These are phyloP conservation scores for Anthracocystis setariae DNA, from an alignment of 1,284 basidiomycete genomes.

Conservation along the genomic window DNA sequence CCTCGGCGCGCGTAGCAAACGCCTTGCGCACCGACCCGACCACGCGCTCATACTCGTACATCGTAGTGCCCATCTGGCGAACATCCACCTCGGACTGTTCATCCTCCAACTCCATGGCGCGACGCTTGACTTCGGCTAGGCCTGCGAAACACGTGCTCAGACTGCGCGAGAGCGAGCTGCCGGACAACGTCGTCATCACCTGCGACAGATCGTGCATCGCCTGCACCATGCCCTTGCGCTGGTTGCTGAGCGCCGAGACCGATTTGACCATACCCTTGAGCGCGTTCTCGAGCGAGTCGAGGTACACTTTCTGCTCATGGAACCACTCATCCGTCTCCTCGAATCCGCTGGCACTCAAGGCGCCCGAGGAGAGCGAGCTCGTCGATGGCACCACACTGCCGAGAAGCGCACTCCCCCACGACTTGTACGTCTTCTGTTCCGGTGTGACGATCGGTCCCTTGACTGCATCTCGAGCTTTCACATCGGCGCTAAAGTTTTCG, in stretches of 20 bases:
- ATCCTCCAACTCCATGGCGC: slow-evolving; percentile 54
- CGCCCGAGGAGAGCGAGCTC: slow-evolving; percentile 42
- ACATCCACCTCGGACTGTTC: slow-evolving; percentile 63
- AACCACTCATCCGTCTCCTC: slow-evolving; percentile 98
- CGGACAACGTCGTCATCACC: slow-evolving; percentile 63
- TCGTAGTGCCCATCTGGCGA: slow-evolving; percentile 73
- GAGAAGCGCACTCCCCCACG: slow-evolving; percentile 37
- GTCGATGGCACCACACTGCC: slow-evolving; percentile 49
- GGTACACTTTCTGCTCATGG: slow-evolving; percentile 82
- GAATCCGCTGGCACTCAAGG: slow-evolving; percentile 77
- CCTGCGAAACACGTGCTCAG: slow-evolving; percentile 67
- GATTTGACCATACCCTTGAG: slow-evolving; percentile 85
- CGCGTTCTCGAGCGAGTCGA: slow-evolving; percentile 89
- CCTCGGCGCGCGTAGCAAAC: slow-evolving; percentile 84
- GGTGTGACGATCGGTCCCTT: slow-evolving; percentile 64
- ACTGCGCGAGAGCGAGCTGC: slow-evolving; percentile 65
- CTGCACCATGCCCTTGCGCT: slow-evolving; percentile 72
- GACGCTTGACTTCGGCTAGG: slow-evolving; percentile 65
- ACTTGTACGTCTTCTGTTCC: slow-evolving; percentile 64
- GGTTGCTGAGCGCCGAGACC: slow-evolving; percentile 82
- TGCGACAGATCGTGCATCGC: slow-evolving; percentile 63
- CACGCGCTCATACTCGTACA: slow-evolving; percentile 90
- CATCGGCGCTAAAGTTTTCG: slow-evolving; percentile 68
- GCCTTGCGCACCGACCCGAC: slow-evolving; percentile 88
- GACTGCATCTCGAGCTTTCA: slow-evolving; percentile 74